Evolutionary conservation across 108 stramenopile species (phyloP).

Genomic region (Cyclostephanos invisitatus): DNA sequence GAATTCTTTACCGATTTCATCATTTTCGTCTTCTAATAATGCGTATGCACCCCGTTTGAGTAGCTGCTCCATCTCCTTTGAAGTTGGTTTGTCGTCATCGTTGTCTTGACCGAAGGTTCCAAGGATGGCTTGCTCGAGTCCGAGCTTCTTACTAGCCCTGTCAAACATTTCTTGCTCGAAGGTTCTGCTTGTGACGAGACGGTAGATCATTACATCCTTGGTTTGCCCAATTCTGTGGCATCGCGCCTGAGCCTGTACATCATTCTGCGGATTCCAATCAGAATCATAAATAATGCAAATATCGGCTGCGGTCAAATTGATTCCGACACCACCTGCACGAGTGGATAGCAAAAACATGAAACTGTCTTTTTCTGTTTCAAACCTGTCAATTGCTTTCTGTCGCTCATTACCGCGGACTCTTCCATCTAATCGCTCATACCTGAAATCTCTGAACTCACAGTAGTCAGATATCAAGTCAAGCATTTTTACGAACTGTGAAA

Average conservation of each 20-base stretch:
- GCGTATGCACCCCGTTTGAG: conserved; percentile 94
- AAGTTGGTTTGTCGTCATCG: conserved; percentile 86
- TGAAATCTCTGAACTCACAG: conserved; percentile 87
- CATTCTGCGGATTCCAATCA: conserved; percentile 99
- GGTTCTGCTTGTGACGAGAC: conserved; percentile 94
- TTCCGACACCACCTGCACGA: conserved; percentile 97
- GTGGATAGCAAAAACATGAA: conserved; percentile 95
- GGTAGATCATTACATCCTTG: conserved; percentile 94
- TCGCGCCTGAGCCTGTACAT: conserved; percentile 98
- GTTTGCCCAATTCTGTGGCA: conserved; percentile 99
- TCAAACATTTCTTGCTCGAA: conserved; percentile 99
- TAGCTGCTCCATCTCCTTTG: conserved; percentile 92
- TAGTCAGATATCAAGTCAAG: conserved; percentile 95
- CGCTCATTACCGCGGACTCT: conserved; percentile 91
- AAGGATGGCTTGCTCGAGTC: conserved; percentile 98
- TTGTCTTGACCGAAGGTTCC: conserved; percentile 90
- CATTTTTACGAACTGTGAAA: conserved; percentile 96
- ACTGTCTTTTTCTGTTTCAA: conserved; percentile 83
- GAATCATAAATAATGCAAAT: conserved; percentile 19
- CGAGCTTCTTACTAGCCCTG: conserved; percentile 95
- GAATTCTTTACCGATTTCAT: conserved; percentile 83
- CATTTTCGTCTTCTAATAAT: conserved; percentile 82
- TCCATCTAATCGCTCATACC: conserved; percentile 85
- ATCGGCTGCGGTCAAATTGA: conserved; percentile 97
- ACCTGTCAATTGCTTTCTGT: conserved; percentile 98